Base-by-base conservation (phyloP, 2,329 filamentous ascomycete genomes). In the Monosporascus sp. region DNA sequence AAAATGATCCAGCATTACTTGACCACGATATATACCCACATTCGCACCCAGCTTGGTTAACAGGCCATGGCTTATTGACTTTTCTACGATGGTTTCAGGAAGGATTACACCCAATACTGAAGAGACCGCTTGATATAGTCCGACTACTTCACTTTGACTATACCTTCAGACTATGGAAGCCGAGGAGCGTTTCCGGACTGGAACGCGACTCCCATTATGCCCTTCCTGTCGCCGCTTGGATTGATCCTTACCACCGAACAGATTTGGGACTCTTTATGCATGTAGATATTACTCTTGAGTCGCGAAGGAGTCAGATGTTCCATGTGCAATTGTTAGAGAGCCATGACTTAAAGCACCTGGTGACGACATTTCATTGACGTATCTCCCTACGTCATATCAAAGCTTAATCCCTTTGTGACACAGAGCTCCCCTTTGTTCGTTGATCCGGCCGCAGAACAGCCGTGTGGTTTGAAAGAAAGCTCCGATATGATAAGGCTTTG, bases 21-120 rank as follows among this genome's bases (percentile, higher is more conserved):
- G 52, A 57, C 57, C 53, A 52, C 47, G 54, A 48, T 49, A 57
- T 58, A 60, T 61, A 61, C 56, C 58, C 53, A 2, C 43, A 46
- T 22, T 46, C 5, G 24, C 43, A 46, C 25, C 43, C 43, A 22
- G 20, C 31, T 50, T 24, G 37, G 49, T 49, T n/a, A 46, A 17
- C 43, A 25, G 43, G 14, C 8, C n/a, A 46, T 46, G 24, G 25
- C 43, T 31, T 31, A 24, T 27, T 46, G 43, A 27, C 24, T 27
- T 44, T 46, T 46, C 24, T 46, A 31, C 7, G 43, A 46, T 27
- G 43, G 43, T 46, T 45, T 46, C 43, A 46, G 20, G n/a, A 31
- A 46, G 43, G 43, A 31, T 31, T n/a, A 24, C 43, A 27, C 7
- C 14, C 14, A 7, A 25, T 18, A 46, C 22, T 22, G 24, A 14